Evolutionary conservation across 1,284 basidiomycete genomes (phyloP), one percentile per base, ranked within the genome.

Genomic region (Rhodotorula sp.): DNA sequence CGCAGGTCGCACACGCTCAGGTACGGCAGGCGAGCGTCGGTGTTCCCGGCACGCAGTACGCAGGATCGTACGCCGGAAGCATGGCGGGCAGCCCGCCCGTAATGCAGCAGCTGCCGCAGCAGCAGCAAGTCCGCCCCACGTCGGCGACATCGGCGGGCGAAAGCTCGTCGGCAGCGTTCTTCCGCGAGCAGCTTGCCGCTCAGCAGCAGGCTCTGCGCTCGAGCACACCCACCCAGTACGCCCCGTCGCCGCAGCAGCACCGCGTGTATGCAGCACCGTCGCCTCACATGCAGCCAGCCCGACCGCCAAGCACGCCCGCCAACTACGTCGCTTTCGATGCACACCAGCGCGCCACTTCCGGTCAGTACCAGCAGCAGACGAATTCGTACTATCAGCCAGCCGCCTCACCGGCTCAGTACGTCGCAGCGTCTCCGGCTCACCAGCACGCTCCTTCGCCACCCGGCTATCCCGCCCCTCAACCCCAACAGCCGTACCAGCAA

Each of bases 131-230:
- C 51, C 57, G 67, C 16, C 68, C 68, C 26, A 31, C 40, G 37
- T 58, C 53, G 10, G 63, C 68, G 50, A 60, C 47, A 37, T 15
- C 34, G 48, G 30, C 44, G 24, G 52, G 11, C 30, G 68, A 68
- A 24, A 64, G 50, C 58, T 61, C 46, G 11, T 51, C 65, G 24
- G 68, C 60, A 16, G 46, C 71, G 3, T 63, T 61, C 47, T 70
- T 73, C 34, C 57, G 71, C 34, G 71, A 73, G 57, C 71, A 73
- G 66, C 50, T 60, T 9, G 50, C 50, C 31, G 31, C 34, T 3
- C 59, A 44, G 40, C 40, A 60, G 50, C 48, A 60, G 18, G 48
- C 48, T 2, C 28, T 52, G 59, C 59, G 48, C n/a, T 30, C 48
- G 18, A 34, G 8, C 20, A 48, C 47, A 1, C 47, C 58, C 11